A percentile compares a stretch with the other conserved stretches of the same genome.
Conservation (phyloP, 2,329 filamentous ascomycete genomes). For the Cladosporium halotolerans region DNA sequence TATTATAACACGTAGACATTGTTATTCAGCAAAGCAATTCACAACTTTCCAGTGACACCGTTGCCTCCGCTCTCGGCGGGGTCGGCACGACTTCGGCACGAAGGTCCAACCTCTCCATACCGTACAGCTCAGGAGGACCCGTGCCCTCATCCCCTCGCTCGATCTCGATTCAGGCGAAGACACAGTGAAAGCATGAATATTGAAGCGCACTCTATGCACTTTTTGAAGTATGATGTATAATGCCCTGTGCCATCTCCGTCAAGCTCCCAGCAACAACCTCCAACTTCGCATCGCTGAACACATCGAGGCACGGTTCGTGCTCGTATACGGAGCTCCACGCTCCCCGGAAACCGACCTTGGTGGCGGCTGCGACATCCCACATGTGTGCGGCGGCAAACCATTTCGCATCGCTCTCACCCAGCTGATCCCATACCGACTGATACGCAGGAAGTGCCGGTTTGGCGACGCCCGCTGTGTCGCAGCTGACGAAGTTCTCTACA, state of each 20-base stretch:
- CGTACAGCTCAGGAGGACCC: too few relatives aligned
- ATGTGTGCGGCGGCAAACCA: slow-evolving; percentile 57
- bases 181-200: too few relatives aligned
- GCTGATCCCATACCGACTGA: slow-evolving; percentile 36
- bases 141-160: too few relatives aligned
- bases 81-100: too few relatives aligned
- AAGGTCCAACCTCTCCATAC: too few relatives aligned
- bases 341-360: slow-evolving; percentile 45
- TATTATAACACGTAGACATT: too few relatives aligned
- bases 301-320: slow-evolving; percentile 43
- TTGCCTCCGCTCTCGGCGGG: too few relatives aligned
- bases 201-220: too few relatives aligned
- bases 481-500: slow-evolving; percentile 46
- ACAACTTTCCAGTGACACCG: too few relatives aligned
- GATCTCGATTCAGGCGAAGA: too few relatives aligned
- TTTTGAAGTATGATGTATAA: neutral
- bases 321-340: slow-evolving; percentile 51
- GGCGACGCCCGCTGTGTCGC: slow-evolving; percentile 43
- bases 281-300: slow-evolving; percentile 44
- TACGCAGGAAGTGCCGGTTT: slow-evolving; percentile 49
- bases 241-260: slow-evolving; percentile 37
- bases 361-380: slow-evolving; percentile 53
- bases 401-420: slow-evolving; percentile 33
- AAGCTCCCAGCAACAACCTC: slow-evolving; percentile 46
- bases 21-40: too few relatives aligned